These are phyloP conservation scores for Zarea fungicola DNA, from an alignment of 2,329 filamentous ascomycete genomes.

Conservation along the genomic window DNA sequence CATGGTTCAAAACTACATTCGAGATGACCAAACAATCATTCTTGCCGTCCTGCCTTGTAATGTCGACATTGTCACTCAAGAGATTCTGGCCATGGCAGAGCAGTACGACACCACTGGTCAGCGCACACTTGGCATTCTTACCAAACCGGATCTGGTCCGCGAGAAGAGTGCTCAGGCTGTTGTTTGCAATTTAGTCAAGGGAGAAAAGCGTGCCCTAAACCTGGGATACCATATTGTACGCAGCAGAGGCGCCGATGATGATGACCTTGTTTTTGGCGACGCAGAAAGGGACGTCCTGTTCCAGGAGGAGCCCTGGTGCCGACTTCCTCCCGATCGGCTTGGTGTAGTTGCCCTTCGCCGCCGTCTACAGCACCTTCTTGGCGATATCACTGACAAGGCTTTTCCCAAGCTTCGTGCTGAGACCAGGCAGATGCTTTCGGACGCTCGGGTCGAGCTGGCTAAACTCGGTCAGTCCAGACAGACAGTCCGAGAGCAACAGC, in stretches of 20 bases:
- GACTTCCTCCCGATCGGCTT: conserved; percentile 18
- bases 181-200: conserved; percentile 15
- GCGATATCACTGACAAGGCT: conserved; percentile 23
- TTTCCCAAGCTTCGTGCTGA: conserved; percentile 24
- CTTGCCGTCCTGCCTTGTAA: conserved; percentile 35
- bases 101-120: conserved; percentile 29
- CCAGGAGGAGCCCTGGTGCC: background rate
- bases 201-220: conserved; percentile 16
- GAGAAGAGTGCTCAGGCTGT: conserved; percentile 17
- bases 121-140: conserved; percentile 40
- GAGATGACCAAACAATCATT: conserved; percentile 39
- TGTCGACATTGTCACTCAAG: conserved; percentile 40
- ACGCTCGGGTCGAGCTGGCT: conserved; percentile 10
- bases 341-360: conserved; percentile 21
- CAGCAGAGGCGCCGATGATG: conserved; percentile 22
- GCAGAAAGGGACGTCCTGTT: background rate
- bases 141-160: conserved; percentile 39
- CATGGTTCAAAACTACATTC: conserved; percentile 45
- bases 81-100: conserved; percentile 37
- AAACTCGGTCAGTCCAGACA: conserved; percentile 15
- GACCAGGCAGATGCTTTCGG: conserved; percentile 12
- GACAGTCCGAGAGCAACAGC: conserved; percentile 16
- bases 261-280: background rate
- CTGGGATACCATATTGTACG: conserved; percentile 22
- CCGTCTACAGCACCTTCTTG: conserved; percentile 22